Percentiles rank a stretch among this genome's conserved stretches.
Evolutionary conservation across 2,329 filamentous ascomycete species (phyloP).

Genomic region (Dactylellina leptospora): DNA sequence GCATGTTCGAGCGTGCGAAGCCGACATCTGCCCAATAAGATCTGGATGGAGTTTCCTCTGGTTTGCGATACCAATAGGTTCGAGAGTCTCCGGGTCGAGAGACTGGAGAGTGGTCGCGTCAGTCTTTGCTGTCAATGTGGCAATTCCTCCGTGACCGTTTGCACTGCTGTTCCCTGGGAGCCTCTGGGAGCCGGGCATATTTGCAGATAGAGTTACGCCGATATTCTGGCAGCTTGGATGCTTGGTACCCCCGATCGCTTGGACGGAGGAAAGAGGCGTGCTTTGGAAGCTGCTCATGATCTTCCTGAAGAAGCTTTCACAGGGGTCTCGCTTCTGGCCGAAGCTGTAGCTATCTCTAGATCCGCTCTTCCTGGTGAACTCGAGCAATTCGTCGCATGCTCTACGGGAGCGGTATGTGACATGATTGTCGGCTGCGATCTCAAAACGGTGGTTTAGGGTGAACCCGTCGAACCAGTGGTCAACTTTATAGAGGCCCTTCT

Average conservation of each 20-base stretch:
- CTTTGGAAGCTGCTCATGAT: constrained; percentile 69
- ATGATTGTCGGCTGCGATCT: constrained; percentile 65
- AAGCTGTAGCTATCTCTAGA: constrained; percentile 69
- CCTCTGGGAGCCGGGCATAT: constrained; percentile 66
- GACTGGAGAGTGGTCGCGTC: constrained; percentile 69
- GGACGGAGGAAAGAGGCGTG: constrained; percentile 14
- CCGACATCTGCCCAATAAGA: constrained; percentile 73
- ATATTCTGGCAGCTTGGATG: constrained; percentile 66
- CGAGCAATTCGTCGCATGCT: constrained; percentile 71
- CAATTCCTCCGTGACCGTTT: constrained; percentile 56
- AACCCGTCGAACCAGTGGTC: constrained; percentile 86
- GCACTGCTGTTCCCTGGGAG: constrained; percentile 38
- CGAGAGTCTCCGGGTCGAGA: constrained; percentile 75
- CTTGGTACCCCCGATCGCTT: constrained; percentile 49
- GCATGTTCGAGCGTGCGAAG: constrained; percentile 76
- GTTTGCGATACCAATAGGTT: constrained; percentile 72
- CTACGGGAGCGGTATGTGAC: constrained; percentile 77
- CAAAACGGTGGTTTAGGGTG: constrained; percentile 75
- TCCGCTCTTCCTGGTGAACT: constrained; percentile 70
- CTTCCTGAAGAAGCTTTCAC: constrained; percentile 76
- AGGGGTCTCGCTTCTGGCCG: constrained; percentile 76
- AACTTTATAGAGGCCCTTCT: constrained; percentile 68
- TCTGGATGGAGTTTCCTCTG: constrained; percentile 73
- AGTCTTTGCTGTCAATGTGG: constrained; percentile 66
- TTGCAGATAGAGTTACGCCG: constrained; percentile 71